These are phyloP conservation scores for Pinus albicaulis DNA, from an alignment of 75 land plant genomes.

Conservation along the genomic window DNA sequence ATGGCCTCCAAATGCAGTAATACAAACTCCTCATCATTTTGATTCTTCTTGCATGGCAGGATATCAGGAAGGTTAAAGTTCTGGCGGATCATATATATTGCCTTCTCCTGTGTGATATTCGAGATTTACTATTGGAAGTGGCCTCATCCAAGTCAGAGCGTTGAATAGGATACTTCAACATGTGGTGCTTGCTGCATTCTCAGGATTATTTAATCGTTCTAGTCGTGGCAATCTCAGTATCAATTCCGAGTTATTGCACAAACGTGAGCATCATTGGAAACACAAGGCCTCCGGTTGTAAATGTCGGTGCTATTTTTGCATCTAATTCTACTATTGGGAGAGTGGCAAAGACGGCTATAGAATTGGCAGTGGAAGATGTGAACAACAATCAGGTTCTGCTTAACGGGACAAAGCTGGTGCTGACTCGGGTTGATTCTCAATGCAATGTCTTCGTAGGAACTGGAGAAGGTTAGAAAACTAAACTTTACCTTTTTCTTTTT, in stretches of 20 bases:
- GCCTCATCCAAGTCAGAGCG: background rate
- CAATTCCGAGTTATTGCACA: background rate
- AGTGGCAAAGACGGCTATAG: conserved; percentile 40
- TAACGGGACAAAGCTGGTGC: conserved; percentile 17
- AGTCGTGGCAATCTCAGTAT: too few relatives aligned
- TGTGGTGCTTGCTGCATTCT: background rate
- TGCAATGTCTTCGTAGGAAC: conserved; percentile 37
- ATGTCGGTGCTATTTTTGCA: conserved; percentile 66
- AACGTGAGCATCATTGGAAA: too few relatives aligned
- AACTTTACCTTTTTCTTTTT: too few relatives aligned
- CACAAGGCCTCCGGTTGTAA: conserved; percentile 28
- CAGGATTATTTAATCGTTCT: background rate
- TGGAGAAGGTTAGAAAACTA: conserved; percentile 13
- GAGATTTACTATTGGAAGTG: background rate
- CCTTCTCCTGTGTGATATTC: background rate
- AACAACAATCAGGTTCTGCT: conserved; percentile 47
- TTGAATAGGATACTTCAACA: conserved; percentile 3
- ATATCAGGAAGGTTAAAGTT: background rate
- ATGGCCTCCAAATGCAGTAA: background rate
- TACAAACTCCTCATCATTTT: background rate
- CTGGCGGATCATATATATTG: background rate
- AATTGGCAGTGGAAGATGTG: conserved; percentile 62
- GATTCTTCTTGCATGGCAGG: background rate
- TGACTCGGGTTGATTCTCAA: conserved; percentile 21
- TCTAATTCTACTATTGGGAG: conserved; percentile 51